Conservation (phyloP, 495 filamentous ascomycete genomes). For the Podospora australis region DNA sequence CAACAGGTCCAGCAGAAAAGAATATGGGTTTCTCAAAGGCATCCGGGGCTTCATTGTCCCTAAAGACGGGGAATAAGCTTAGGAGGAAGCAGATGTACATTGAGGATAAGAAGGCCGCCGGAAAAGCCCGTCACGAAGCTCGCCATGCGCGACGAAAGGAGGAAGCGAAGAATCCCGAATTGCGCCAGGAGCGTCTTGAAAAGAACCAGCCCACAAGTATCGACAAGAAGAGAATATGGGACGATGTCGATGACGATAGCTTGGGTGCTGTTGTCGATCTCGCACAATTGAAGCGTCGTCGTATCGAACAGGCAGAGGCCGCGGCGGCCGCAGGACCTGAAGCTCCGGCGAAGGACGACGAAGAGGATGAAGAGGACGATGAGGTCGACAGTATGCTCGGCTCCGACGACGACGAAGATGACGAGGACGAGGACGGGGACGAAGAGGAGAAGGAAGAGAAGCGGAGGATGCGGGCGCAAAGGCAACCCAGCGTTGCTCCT, state of each 20-base stretch:
- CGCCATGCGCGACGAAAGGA: conserved; percentile 73
- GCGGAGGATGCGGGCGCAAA: conserved; percentile 48
- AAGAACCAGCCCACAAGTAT: conserved; percentile 78
- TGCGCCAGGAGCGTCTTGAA: conserved; percentile 62
- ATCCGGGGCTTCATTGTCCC: conserved; percentile 22
- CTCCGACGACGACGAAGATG: conserved; percentile 19
- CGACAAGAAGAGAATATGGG: conserved; percentile 88
- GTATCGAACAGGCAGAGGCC: conserved; percentile 58
- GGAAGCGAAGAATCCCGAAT: conserved; percentile 74
- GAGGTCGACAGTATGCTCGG: conserved; percentile 36
- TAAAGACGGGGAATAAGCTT: conserved; percentile 57
- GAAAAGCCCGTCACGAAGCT: conserved; percentile 64
- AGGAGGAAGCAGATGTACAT: conserved; percentile 68
- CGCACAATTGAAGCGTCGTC: conserved; percentile 65
- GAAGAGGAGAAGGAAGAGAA: conserved; percentile 24
- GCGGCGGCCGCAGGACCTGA: conserved; percentile 39
- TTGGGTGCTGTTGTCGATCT: conserved; percentile 73
- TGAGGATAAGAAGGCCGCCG: conserved; percentile 66
- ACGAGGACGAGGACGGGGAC: conserved; percentile 10
- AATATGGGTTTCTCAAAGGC: conserved; percentile 15
- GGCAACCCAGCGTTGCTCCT: conserved; percentile 43
- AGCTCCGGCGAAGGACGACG: conserved; percentile 34
- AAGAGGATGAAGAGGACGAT: conserved; percentile 40
- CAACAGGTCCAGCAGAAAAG: not conserved
- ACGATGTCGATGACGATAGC: conserved; percentile 75